Evolutionary conservation across 805 yeast species (phyloP), one percentile per base, ranked within the genome.

Genomic region (Candida railenensis): DNA sequence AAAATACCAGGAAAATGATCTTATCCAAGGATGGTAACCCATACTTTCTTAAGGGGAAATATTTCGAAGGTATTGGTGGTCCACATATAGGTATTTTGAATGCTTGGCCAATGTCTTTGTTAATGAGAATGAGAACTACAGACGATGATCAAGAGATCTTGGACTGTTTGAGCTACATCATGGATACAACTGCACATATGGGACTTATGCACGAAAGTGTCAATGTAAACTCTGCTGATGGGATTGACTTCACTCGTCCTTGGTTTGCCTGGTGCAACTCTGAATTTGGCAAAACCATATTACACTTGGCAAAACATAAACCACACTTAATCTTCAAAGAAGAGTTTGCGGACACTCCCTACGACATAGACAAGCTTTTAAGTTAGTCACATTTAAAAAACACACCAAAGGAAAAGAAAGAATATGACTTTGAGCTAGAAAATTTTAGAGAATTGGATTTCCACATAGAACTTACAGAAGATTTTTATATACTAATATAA

Each of bases 251-350:
- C 60, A 87, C 96, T 0, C 70, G 97, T 49, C 80, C 94, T 2
- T 89, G 97, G 97, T 90, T 90, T 69, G 85, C 96, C 3, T 89
- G 97, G 97, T 87, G 95, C 54, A 89, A 89, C 60, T 82, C 95
- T 1, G 96, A 90, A 64, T 88, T 89, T 67, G 96, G 90, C 18
- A 87, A 87, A 63, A 85, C 95, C 0, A 83, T 89, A n/a, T 62
- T 89, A 40, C 85, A 88, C 55, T 66, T 89, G 50, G 90, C 92
- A 2, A 67, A 75, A 48, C 69, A 86, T 43, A 87, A 85, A 58
- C 96, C 96, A 0, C 78, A 85, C 56, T 66, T 88, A 52, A 77
- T 89, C 12, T 84, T 87, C 56, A 77, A 76, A 39, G 63, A 70
- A 2, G 73, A 73, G 42, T 68, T 53, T 44, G 50, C 61, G 1